Evolutionary conservation across 2,329 filamentous ascomycete species (phyloP), one percentile per base, ranked within the genome.

Genomic region (Paracoccidioides lutzii): DNA sequence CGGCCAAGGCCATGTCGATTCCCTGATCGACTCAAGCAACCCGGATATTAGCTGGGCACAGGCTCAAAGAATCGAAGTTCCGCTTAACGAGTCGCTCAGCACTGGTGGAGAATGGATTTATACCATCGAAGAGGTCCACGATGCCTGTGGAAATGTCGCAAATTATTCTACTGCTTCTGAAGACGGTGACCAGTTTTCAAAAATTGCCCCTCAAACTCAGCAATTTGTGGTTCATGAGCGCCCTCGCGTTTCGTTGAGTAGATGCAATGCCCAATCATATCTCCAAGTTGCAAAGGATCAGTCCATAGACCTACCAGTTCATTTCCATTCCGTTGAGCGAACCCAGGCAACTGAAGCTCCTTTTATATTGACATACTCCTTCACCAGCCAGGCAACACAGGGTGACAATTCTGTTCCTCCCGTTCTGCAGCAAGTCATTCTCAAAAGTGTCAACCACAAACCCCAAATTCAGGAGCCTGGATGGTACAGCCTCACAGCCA

Each of bases 1-100:
- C n/a, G 79, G 79, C 52, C 77, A 81, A 46, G 75, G 78, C 51
- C 76, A 75, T 32, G 76, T 80, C 1, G 78, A 78, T 22, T 78
- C 78, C 15, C 67, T 90, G 44, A 74, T 85, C 44, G 72, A 76
- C 44, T 71, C 78, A 10, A 78, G 75, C 42, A 62, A 67, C 38
- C 63, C 72, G 1, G 75, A 72, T 9, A 78, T 86, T 38, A 83
- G 85, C 0, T 97, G 93, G 93, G 89, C 88, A 14, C 82, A 81
- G 57, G 75, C 84, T 22, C 84, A 87, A 57, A 84, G 75, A 43
- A 83, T 98, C 40, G 79, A 79, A 8, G 88, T 98, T 22, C 83
- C 88, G 4, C 74, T 98, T 56, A 97, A 95, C 65, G 94, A 98
- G 70, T 90, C 90, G 4, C 82, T 98, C 73, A 82, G 81, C 51